Percentiles rank a stretch among this genome's conserved stretches.
Evolutionary conservation across 345 rosid species (phyloP).

Genomic region (Pugionium cornutum): DNA sequence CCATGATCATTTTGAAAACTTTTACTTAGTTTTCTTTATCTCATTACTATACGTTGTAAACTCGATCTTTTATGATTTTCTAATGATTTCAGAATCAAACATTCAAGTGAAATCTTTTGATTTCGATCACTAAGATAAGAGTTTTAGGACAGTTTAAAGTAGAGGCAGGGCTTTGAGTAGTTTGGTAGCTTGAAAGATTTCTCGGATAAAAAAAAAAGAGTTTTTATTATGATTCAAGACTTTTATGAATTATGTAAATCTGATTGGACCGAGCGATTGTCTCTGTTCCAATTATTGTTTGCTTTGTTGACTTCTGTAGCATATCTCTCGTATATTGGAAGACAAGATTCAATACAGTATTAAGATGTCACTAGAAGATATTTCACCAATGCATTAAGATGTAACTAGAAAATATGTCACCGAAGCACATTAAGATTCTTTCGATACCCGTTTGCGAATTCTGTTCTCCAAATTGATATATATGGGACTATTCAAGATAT

Average conservation of each 20-base stretch:
- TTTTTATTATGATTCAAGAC: too few species aligned
- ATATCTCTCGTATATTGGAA: not conserved
- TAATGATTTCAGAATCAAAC: too few species aligned
- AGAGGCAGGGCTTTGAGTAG: not conserved
- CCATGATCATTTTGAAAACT: too few species aligned
- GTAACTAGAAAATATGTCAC: not conserved
- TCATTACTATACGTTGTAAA: too few species aligned
- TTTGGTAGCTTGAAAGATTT: not conserved
- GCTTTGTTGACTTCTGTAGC: not conserved
- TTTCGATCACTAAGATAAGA: too few species aligned
- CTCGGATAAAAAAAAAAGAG: not conserved
- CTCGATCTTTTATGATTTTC: too few species aligned
- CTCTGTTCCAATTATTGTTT: not conserved
- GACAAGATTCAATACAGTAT: too few species aligned
- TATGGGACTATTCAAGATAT: slow-evolving; percentile 1
- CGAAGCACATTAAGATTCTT: too few species aligned
- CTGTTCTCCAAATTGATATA: slow-evolving; percentile 13
- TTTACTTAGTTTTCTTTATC: too few species aligned
- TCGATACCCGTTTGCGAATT: not conserved
- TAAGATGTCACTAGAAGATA: not conserved
- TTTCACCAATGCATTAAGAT: not conserved
- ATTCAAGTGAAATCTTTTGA: too few species aligned
- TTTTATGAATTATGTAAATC: too few species aligned
- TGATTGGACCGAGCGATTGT: not conserved
- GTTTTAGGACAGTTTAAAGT: too few species aligned